Conservation (phyloP, 805 yeast species). For the Zygotorulaspora chibaensis region DNA sequence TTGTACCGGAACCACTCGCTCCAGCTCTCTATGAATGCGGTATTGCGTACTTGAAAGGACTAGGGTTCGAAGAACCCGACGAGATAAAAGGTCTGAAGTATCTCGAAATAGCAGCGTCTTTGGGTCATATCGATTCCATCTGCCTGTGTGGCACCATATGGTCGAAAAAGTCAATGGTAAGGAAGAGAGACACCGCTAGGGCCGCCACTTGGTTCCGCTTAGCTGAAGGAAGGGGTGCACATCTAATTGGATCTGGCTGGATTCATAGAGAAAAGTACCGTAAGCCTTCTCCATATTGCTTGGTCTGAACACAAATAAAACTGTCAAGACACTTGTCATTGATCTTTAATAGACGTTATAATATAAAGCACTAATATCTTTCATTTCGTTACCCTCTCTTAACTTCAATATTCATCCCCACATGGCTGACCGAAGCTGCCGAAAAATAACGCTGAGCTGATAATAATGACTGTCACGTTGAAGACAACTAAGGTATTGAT, state of each 20-base stretch:
- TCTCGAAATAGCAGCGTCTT: conserved; percentile 58
- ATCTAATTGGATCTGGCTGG: conserved; percentile 67
- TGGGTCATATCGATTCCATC: conserved; percentile 68
- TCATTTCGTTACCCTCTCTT: background rate
- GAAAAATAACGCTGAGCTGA: conserved; percentile 1
- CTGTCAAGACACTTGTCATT: background rate
- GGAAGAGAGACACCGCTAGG: conserved; percentile 53
- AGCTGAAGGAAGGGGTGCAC: conserved; percentile 59
- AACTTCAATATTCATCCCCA: background rate
- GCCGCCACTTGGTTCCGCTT: conserved; percentile 71
- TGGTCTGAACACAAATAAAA: background rate
- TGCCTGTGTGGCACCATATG: conserved; percentile 65
- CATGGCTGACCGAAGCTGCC: conserved; percentile 1
- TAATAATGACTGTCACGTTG: background rate
- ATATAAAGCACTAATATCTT: background rate
- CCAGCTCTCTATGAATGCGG: conserved; percentile 61
- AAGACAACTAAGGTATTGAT: background rate
- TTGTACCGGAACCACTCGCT: conserved; percentile 42
- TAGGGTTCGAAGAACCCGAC: conserved; percentile 46
- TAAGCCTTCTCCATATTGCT: conserved; percentile 13
- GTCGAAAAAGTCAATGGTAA: conserved; percentile 47
- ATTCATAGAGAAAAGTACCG: conserved; percentile 65
- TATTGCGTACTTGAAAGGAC: conserved; percentile 50
- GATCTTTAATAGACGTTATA: background rate
- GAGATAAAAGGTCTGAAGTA: conserved; percentile 54